Percentiles rank a stretch among this genome's conserved stretches.
These are phyloP conservation scores for Pelargonium fulgidum DNA, from an alignment of 441 rosid genomes.

Conservation along the genomic window DNA sequence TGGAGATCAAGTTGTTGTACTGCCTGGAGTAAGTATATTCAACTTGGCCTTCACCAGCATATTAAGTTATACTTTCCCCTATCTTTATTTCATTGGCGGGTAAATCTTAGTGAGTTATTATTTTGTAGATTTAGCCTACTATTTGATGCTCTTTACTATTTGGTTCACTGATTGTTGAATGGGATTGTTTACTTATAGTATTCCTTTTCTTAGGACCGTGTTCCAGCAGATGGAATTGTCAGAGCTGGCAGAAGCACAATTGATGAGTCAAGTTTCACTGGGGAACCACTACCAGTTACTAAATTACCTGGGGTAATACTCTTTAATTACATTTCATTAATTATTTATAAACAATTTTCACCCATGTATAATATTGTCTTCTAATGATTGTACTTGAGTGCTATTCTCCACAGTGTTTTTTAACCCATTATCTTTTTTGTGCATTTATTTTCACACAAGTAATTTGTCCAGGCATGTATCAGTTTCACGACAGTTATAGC, in stretches of 20 bases:
- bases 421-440: not conserved
- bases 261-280: conserved; percentile 95
- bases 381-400: not conserved
- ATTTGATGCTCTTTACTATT: not conserved
- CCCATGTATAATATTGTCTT: not conserved
- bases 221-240: conserved; percentile 91
- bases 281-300: conserved; percentile 94
- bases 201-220: conserved; percentile 55
- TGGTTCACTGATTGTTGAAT: not conserved
- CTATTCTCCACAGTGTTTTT: not conserved
- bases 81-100: not conserved
- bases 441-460: not conserved
- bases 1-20: conserved; percentile 75
- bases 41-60: conserved; percentile 17
- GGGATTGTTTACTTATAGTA: conserved; percentile 9
- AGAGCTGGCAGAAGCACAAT: conserved; percentile 88
- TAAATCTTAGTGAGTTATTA: not conserved
- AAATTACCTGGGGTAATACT: conserved; percentile 76
- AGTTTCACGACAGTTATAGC: conserved; percentile 9
- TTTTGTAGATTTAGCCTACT: not conserved
- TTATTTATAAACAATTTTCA: conserved; percentile 7
- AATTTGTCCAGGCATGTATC: not conserved
- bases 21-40: conserved; percentile 76
- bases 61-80: not conserved
- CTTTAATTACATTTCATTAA: conserved; percentile 8